These are phyloP conservation scores for Cytospora paraplurivora DNA, from an alignment of 2,329 filamentous ascomycete genomes.

Conservation along the genomic window DNA sequence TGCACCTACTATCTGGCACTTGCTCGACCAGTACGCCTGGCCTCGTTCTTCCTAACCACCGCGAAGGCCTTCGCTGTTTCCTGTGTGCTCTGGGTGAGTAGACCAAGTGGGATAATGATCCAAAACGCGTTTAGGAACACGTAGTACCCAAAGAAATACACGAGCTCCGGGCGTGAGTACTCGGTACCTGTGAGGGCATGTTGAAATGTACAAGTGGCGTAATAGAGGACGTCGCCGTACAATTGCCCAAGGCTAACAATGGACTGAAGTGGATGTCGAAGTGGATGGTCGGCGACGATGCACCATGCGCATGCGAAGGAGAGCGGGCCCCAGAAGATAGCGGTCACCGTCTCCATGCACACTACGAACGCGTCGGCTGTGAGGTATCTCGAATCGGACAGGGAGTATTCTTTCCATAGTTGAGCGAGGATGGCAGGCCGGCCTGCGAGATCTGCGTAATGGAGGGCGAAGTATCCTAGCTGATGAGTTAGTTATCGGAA, in stretches of 20 bases:
- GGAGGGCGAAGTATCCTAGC: constrained; percentile 52
- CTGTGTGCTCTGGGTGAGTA: constrained; percentile 38
- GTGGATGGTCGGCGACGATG: constrained; percentile 47
- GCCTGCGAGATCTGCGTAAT: constrained; percentile 45
- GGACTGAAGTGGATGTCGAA: constrained; percentile 52
- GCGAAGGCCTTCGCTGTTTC: constrained; percentile 36
- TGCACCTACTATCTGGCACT: background rate
- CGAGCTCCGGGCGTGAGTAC: constrained; percentile 54
- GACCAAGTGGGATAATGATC: constrained; percentile 50
- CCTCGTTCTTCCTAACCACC: background rate
- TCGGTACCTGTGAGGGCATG: constrained; percentile 40
- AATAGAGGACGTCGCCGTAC: constrained; percentile 58
- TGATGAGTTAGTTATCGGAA: constrained; percentile 29
- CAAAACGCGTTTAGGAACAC: constrained; percentile 55
- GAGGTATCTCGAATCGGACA: constrained; percentile 59
- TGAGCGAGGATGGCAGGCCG: constrained; percentile 51
- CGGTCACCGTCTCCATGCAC: constrained; percentile 58
- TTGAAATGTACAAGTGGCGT: constrained; percentile 49
- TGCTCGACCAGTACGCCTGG: no score
- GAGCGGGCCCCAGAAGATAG: constrained; percentile 55
- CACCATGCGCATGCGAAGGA: constrained; percentile 50
- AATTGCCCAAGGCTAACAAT: constrained; percentile 51
- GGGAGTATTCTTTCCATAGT: constrained; percentile 61
- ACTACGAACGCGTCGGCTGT: constrained; percentile 55
- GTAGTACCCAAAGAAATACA: constrained; percentile 58